A percentile compares a stretch with the other conserved stretches of the same genome.
Evolutionary conservation across 495 filamentous ascomycete species (phyloP).

Genomic region (Aspergillus coremiiformis): DNA sequence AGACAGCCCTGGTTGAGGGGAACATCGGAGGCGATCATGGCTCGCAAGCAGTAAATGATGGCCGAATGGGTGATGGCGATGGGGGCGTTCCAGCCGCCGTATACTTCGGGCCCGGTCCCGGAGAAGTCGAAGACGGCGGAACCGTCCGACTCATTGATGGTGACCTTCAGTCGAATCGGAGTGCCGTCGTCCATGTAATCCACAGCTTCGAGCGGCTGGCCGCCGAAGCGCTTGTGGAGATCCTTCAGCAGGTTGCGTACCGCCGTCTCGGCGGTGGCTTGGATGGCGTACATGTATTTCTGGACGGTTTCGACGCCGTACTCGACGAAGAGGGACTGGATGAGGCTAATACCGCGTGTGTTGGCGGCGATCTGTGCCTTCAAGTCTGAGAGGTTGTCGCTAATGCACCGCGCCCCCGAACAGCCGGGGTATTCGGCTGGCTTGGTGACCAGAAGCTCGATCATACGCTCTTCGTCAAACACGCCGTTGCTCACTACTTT

Average conservation of each 20-base stretch:
- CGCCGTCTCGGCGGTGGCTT: conserved; percentile 81
- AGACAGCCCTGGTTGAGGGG: conserved; percentile 96
- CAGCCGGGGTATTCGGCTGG: conserved; percentile 83
- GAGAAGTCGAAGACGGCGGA: conserved; percentile 89
- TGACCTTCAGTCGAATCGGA: conserved; percentile 77
- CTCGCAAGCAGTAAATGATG: conserved; percentile 93
- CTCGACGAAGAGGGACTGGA: conserved; percentile 74
- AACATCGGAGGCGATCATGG: conserved; percentile 87
- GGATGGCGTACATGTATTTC: conserved; percentile 93
- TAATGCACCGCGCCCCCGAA: conserved; percentile 80
- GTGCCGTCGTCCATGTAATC: conserved; percentile 98
- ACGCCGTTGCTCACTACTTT: conserved; percentile 86
- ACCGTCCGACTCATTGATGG: conserved; percentile 75
- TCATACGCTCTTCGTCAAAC: conserved; percentile 83
- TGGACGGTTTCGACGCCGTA: conserved; percentile 88
- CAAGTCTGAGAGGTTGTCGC: conserved; percentile 91
- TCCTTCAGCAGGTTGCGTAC: conserved; percentile 80
- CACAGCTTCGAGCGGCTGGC: conserved; percentile 69
- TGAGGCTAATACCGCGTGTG: conserved; percentile 89
- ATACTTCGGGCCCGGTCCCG: conserved; percentile 82
- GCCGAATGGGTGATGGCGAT: conserved; percentile 90
- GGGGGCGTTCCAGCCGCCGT: conserved; percentile 91
- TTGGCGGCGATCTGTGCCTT: conserved; percentile 96
- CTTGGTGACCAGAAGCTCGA: conserved; percentile 72
- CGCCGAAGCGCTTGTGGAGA: conserved; percentile 68